A percentile compares a stretch with the other conserved stretches of the same genome.
phyloP scores from a whole-genome alignment of 257 asterid species.

The Ballota nigra region DNA sequence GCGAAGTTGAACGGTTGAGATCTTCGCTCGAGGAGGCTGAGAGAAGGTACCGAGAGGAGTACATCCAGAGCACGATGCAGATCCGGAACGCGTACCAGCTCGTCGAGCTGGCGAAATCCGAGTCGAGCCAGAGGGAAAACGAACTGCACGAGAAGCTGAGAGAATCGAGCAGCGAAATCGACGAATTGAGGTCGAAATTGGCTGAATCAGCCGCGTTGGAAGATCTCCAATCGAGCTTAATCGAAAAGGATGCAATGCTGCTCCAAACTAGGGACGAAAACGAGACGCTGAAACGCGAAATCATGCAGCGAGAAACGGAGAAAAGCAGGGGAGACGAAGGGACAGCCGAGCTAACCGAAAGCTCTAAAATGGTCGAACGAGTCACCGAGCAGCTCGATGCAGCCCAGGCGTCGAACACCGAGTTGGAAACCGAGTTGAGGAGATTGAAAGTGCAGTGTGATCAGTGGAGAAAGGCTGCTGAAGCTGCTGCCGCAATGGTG shows the following conservation, averaged over 20 bases:
- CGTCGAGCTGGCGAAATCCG: slow-evolving; percentile 53
- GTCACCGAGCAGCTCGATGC: slow-evolving; percentile 65
- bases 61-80: slow-evolving; percentile 62
- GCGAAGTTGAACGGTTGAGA: slow-evolving; percentile 47
- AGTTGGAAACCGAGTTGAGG: slow-evolving; percentile 72
- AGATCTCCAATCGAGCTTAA: slow-evolving; percentile 37
- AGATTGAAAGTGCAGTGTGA: slow-evolving; percentile 74
- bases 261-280: slow-evolving; percentile 59
- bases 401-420: slow-evolving; percentile 53
- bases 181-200: slow-evolving; percentile 41
- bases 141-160: slow-evolving; percentile 47
- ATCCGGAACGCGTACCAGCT: slow-evolving; percentile 60
- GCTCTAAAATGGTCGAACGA: slow-evolving; percentile 38
- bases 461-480: slow-evolving; percentile 95
- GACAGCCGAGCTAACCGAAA: slow-evolving; percentile 39
- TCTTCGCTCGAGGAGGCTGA: slow-evolving; percentile 64
- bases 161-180: slow-evolving; percentile 41
- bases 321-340: slow-evolving; percentile 22
- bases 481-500: slow-evolving; percentile 77
- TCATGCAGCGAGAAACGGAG: slow-evolving; percentile 35
- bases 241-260: slow-evolving; percentile 48
- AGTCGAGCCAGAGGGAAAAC: slow-evolving; percentile 44
- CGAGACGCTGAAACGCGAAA: slow-evolving; percentile 56
- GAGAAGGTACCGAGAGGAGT: slow-evolving; percentile 63
- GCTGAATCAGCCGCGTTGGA: slow-evolving; percentile 33